These are phyloP conservation scores for Hygrophila difformis DNA, from an alignment of 257 asterid genomes.

Conservation along the genomic window DNA sequence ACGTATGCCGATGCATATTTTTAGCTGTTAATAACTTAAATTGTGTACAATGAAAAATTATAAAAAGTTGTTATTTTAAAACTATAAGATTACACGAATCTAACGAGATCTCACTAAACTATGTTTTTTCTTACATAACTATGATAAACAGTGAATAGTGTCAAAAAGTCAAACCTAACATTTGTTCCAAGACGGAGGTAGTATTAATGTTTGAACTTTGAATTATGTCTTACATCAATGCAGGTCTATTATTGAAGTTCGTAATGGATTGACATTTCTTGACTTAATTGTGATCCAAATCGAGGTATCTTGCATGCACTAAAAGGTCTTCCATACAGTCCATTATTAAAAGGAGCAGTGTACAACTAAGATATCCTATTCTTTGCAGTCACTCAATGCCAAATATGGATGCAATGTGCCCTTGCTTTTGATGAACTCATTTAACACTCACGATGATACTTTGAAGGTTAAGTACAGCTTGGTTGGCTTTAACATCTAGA, in stretches of 20 bases:
- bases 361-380: slow-evolving; percentile 22
- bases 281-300: slow-evolving; percentile 93
- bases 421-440: slow-evolving; percentile 92
- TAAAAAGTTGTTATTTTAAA: too few species aligned
- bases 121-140: too few species aligned
- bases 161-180: too few species aligned
- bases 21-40: too few species aligned
- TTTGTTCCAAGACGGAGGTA: too few species aligned
- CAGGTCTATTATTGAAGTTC: slow-evolving; percentile 99
- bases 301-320: slow-evolving; percentile 48
- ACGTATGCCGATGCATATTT: too few species aligned
- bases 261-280: slow-evolving; percentile 90
- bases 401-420: slow-evolving; percentile 94
- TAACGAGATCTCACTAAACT: too few species aligned
- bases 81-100: too few species aligned
- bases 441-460: slow-evolving; percentile 98
- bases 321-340: slow-evolving; percentile 5
- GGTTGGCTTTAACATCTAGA: slow-evolving; percentile 4
- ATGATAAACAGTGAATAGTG: too few species aligned
- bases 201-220: too few species aligned
- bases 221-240: slow-evolving; percentile 12
- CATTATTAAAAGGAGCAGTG: slow-evolving; percentile 9
- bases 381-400: slow-evolving; percentile 64
- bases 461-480: slow-evolving; percentile 46
- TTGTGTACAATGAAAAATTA: too few species aligned